Base-by-base conservation (phyloP, 2,329 filamentous ascomycete genomes). In the Colletotrichum navitas region DNA sequence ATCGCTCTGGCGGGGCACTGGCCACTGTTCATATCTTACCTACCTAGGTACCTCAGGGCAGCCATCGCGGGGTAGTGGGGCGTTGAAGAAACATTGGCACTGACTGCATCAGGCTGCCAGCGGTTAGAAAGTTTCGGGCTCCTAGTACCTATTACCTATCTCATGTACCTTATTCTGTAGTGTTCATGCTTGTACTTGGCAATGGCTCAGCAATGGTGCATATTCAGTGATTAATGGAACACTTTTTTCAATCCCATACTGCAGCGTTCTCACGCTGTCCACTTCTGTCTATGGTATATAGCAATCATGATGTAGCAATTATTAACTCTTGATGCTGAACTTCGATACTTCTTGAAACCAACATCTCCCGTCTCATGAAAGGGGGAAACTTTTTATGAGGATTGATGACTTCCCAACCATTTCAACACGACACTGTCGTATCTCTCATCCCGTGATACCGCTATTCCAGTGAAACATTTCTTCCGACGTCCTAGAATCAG, bases 11-110 rank as follows among this genome's bases (percentile, higher is more conserved):
- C 68, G 68, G 68, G 68, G 68, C 68, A 68, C 65, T 34, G 61
- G 34, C 18, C 49, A 68, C 51, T 52, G 49, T 29, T 14, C 26
- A 52, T 52, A 24, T 21, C 45, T 47, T 24, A 24, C 21, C 21
- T 45, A 43, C 41, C 18, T 47, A 47, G 45, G 45, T 47, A 47
- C n/a, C 45, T 47, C 45, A 68, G 64, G 58, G 64, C 64, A 26
- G 43, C 34, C 58, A 68, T 68, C 68, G 68, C 68, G 68, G 68
- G 68, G 68, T 71, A 71, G 68, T 71, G 68, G 58, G 68, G 68
- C 68, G 64, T 54, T 71, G 65, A 68, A 68, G 68, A 58, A 71
- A 36, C 49, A 51, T 14, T 7, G 26, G 49, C 49, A 55, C 51
- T 55, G 49, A 55, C 51, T 55, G 49, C 49, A 52, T 18, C 11